These are phyloP conservation scores for Camelina hispida DNA, from an alignment of 345 rosid genomes.

Conservation along the genomic window DNA sequence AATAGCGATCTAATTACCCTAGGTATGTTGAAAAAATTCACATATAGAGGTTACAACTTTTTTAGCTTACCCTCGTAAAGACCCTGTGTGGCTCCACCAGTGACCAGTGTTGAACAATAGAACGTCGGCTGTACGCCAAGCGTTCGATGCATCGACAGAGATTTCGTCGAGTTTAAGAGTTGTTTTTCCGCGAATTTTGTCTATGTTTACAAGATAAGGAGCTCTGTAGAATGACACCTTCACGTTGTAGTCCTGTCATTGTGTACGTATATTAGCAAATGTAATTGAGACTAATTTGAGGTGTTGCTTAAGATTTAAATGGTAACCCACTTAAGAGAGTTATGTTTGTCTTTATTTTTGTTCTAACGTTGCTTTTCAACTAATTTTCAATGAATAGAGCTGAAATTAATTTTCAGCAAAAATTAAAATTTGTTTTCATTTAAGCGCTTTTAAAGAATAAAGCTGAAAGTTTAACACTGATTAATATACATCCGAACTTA, in stretches of 20 bases:
- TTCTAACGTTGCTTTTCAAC: conserved; percentile 1
- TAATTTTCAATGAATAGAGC: neutral
- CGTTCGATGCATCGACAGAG: conserved; percentile 56
- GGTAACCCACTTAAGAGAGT: neutral
- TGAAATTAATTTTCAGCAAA: neutral
- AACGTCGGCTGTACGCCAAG: conserved; percentile 70
- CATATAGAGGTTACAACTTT: neutral
- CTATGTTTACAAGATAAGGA: conserved; percentile 88
- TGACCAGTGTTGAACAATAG: conserved; percentile 91
- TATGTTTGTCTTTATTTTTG: neutral
- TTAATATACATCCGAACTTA: neutral
- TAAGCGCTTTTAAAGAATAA: neutral
- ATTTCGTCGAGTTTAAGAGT: conserved; percentile 72
- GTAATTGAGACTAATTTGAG: neutral
- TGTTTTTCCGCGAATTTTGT: conserved; percentile 64
- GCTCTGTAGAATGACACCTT: conserved; percentile 73
- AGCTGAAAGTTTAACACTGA: neutral
- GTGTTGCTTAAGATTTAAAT: neutral
- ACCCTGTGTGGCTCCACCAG: conserved; percentile 91
- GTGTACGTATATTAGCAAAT: neutral
- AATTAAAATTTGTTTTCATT: neutral
- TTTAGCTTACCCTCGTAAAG: conserved; percentile 69
- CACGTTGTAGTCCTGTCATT: conserved; percentile 74
- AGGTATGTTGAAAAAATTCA: neutral
- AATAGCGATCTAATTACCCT: neutral